Evolutionary conservation across 2,329 filamentous ascomycete genomes (phyloP), one percentile per base, ranked within the genome.

Genomic region (Fusarium sp.): DNA sequence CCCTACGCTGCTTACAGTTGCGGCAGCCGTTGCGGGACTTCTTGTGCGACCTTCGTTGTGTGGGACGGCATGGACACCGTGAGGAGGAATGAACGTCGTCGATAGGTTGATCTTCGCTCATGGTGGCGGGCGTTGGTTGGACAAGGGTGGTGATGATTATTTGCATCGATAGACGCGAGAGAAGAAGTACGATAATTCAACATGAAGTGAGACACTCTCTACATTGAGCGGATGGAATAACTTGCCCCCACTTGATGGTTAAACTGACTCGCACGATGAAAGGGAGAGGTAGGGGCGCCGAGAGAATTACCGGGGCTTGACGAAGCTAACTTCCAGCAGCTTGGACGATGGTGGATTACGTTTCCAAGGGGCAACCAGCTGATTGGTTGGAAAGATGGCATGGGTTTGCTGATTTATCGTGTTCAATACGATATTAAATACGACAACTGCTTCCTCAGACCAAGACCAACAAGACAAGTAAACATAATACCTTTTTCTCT

Each of bases 21-120:
- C 56, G 56, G 24, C 64, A 66, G n/a, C 57, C 64, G 37, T 61
- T 60, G 11, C 64, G 40, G n/a, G 64, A 66, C 47, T 66, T 66
- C 45, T 61, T 66, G 16, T 66, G 64, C n/a, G 64, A 52, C 42
- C 35, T 54, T 4, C 57, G 64, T 18, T 52, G 56, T 1, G 45
- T 27, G 31, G 57, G 64, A n/a, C 64, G 57, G 35, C 45, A 66
- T 16, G 42, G 42, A n/a, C 64, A 66, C n/a, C 64, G 64, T 4
- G 64, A 66, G 22, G 47, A 38, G 22, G 42, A 20, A 27, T 66
- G 63, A 7, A 22, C 20, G 27, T 66, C 45, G 22, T 61, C 64
- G 31, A 14, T 18, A 18, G 18, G 16, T n/a, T 42, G 20, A 16
- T 24, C 35, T 22, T 42, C 14, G 18, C 24, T 24, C 54, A 60